phyloP scores from a whole-genome alignment of 495 filamentous ascomycete species.

The Jackrogersella multiformis region DNA sequence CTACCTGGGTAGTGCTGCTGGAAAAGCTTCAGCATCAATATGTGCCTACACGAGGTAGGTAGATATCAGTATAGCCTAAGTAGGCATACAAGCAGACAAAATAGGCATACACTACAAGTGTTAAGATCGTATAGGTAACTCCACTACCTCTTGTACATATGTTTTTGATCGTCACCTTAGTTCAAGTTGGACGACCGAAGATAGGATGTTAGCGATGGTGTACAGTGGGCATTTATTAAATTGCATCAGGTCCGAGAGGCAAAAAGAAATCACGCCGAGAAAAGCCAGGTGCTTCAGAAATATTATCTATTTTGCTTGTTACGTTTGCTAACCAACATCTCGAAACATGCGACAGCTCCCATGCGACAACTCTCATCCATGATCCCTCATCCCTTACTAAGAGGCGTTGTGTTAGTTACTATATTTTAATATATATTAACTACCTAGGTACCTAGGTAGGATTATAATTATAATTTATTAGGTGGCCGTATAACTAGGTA shows the following conservation, averaged over 20 bases:
- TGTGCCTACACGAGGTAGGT: no score
- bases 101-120: no score
- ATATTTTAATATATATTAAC: conserved; percentile 9
- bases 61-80: no score
- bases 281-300: conserved; percentile 28
- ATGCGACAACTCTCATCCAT: conserved; percentile 14
- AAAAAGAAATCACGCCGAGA: conserved; percentile 11
- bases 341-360: conserved; percentile 25
- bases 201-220: neutral
- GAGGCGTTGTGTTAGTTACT: conserved; percentile 17
- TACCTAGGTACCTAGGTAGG: no score
- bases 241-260: neutral
- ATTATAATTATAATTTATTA: no score
- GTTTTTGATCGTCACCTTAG: no score
- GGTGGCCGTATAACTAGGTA: neutral
- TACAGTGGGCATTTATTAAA: neutral
- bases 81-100: no score
- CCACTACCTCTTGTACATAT: neutral
- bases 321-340: conserved; percentile 19
- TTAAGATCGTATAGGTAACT: neutral
- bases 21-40: neutral
- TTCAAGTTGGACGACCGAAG: no score
- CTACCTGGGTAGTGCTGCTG: neutral
- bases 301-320: conserved; percentile 23
- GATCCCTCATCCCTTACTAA: neutral